Evolutionary conservation across 148 eudicot species (phyloP).

Genomic region (Nepenthes mirabilis): DNA sequence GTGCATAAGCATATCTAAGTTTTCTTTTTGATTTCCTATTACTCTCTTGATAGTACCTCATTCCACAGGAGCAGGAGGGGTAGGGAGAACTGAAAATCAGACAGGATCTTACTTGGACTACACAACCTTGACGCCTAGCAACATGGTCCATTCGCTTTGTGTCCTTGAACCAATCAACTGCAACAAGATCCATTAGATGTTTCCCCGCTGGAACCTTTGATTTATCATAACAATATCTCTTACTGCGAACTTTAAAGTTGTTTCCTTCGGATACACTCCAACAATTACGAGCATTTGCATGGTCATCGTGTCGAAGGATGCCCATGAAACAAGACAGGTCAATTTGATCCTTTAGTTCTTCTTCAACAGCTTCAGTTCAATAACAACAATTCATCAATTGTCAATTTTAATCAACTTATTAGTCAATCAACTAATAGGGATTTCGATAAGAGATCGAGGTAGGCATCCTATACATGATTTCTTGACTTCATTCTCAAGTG

Average conservation of each 20-base stretch:
- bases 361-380: constrained; percentile 47
- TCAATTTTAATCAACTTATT: not conserved
- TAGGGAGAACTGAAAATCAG: not conserved
- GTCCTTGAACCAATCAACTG: constrained; percentile 91
- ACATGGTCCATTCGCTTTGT: constrained; percentile 88
- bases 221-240: constrained; percentile 57
- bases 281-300: constrained; percentile 73
- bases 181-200: constrained; percentile 87
- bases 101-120: constrained; percentile 55
- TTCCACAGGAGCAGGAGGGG: not conserved
- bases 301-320: constrained; percentile 58
- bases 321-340: constrained; percentile 78
- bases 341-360: constrained; percentile 39
- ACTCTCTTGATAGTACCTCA: not conserved
- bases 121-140: constrained; percentile 86
- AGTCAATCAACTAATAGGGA: constrained; percentile 1
- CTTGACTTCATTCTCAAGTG: constrained; percentile 35
- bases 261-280: constrained; percentile 88
- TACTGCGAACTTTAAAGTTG: constrained; percentile 93
- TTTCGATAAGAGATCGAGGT: not conserved
- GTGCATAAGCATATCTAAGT: too few relatives aligned
- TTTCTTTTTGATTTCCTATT: too few relatives aligned
- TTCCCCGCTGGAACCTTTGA: constrained; percentile 87
- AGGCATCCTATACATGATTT: constrained; percentile 26
- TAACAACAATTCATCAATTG: not conserved